Evolutionary conservation across 345 rosid species (phyloP).

Genomic region (sweet orange (Citrus sinensis)): DNA sequence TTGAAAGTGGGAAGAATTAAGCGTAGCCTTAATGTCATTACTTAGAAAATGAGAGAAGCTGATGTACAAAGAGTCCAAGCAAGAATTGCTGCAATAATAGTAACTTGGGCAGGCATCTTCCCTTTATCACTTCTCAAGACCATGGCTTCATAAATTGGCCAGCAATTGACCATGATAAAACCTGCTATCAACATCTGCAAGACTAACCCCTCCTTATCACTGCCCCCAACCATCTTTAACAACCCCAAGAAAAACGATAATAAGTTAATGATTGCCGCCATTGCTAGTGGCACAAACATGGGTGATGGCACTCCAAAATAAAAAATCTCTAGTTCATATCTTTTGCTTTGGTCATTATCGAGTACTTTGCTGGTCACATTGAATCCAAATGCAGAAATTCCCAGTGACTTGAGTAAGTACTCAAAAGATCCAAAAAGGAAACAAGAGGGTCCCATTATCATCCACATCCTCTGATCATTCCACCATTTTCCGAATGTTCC

Average conservation of each 20-base stretch:
- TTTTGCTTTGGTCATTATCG: conserved; percentile 46
- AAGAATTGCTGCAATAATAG: conserved; percentile 24
- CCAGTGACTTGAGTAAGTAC: conserved; percentile 42
- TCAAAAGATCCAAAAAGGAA: conserved; percentile 38
- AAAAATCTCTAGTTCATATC: conserved; percentile 51
- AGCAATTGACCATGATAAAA: conserved; percentile 41
- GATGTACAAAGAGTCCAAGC: conserved; percentile 11
- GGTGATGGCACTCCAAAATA: conserved; percentile 58
- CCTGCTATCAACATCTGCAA: conserved; percentile 45
- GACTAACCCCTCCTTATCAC: conserved; percentile 19
- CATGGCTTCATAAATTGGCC: conserved; percentile 64
- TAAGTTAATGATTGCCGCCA: conserved; percentile 51
- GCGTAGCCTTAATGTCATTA: too few relatives aligned
- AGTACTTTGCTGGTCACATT: conserved; percentile 56
- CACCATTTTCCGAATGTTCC: conserved; percentile 61
- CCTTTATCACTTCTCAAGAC: conserved; percentile 55
- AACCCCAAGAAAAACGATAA: conserved; percentile 33
- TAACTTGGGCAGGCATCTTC: conserved; percentile 34
- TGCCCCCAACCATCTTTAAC: background rate
- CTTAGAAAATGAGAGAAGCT: too few relatives aligned
- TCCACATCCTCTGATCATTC: conserved; percentile 68
- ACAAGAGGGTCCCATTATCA: conserved; percentile 47
- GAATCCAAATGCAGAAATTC: conserved; percentile 47
- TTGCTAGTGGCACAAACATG: conserved; percentile 41
- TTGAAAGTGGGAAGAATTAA: too few relatives aligned